Evolutionary conservation across 495 filamentous ascomycete genomes (phyloP).

Genomic region (Glutinoglossum americanum): DNA sequence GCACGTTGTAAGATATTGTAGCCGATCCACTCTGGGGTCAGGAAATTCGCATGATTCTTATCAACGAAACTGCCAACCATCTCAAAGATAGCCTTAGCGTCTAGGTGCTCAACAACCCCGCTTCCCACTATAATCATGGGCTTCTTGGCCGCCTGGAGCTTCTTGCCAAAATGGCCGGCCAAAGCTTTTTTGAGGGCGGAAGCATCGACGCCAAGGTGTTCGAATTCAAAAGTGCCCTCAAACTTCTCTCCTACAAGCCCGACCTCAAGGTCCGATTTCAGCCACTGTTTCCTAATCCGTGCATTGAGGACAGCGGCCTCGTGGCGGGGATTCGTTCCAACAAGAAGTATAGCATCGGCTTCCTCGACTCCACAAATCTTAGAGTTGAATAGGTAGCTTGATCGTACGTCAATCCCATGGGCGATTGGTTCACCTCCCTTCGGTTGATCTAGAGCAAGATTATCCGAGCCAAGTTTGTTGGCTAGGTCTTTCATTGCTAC

Average conservation of each 20-base stretch:
- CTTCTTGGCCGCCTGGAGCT: conserved; percentile 63
- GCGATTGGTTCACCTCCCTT: conserved; percentile 62
- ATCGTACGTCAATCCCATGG: conserved; percentile 82
- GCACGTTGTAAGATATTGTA: conserved; percentile 90
- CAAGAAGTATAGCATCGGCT: conserved; percentile 73
- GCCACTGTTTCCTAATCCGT: conserved; percentile 91
- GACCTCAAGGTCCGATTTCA: conserved; percentile 83
- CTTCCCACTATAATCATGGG: conserved; percentile 95
- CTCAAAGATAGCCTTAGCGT: conserved; percentile 85
- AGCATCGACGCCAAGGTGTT: conserved; percentile 63
- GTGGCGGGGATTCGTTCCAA: conserved; percentile 85
- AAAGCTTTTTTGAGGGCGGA: conserved; percentile 64
- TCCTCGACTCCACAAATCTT: conserved; percentile 83
- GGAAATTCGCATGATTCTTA: conserved; percentile 73
- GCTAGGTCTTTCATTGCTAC: conserved; percentile 93
- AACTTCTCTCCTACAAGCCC: conserved; percentile 82
- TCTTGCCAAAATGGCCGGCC: conserved; percentile 74
- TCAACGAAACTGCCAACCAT: conserved; percentile 73
- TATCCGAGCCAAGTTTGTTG: conserved; percentile 90
- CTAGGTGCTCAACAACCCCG: conserved; percentile 66
- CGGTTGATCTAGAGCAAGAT: conserved; percentile 80
- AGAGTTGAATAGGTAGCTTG: conserved; percentile 92
- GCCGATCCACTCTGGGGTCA: conserved; percentile 82
- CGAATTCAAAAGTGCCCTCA: conserved; percentile 79
- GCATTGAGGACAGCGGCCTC: conserved; percentile 91